Percentiles rank a stretch among this genome's conserved stretches.
These are phyloP conservation scores for Opeltia flavorubescens DNA, from an alignment of 495 filamentous ascomycete genomes.

Conservation along the genomic window DNA sequence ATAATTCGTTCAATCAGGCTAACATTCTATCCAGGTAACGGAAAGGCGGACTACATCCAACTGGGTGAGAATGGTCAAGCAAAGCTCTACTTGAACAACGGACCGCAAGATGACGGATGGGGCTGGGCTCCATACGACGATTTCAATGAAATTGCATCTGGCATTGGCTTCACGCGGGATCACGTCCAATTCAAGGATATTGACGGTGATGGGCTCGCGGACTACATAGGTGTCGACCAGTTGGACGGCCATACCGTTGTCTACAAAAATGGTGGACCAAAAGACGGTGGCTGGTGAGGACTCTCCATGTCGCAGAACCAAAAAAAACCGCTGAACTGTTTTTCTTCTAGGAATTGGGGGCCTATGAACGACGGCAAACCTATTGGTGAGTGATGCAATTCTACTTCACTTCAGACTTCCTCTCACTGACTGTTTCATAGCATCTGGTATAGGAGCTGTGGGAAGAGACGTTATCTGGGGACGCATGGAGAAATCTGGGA, in stretches of 20 bases:
- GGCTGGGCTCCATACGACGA: not conserved
- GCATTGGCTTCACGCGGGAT: not conserved
- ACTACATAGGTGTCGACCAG: not conserved
- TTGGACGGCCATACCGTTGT: not conserved
- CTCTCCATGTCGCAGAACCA: no score
- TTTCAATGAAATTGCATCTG: not conserved
- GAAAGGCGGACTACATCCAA: not conserved
- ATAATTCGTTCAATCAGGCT: no score
- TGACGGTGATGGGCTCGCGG: not conserved
- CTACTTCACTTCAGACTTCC: no score
- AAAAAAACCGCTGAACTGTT: no score
- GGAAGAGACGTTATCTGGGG: not conserved
- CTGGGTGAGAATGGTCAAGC: not conserved
- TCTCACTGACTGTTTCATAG: no score
- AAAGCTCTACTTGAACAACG: not conserved
- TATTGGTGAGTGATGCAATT: no score
- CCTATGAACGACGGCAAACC: not conserved
- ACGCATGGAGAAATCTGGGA: not conserved
- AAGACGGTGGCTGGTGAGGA: not conserved
- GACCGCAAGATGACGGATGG: not conserved
- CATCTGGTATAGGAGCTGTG: not conserved
- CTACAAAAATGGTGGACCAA: not conserved
- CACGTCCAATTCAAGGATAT: not conserved
- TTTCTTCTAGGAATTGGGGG: no score
- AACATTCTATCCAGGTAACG: no score